Conservation (phyloP, 2,329 filamentous ascomycete genomes). For the Colletotrichum eremochloae region DNA sequence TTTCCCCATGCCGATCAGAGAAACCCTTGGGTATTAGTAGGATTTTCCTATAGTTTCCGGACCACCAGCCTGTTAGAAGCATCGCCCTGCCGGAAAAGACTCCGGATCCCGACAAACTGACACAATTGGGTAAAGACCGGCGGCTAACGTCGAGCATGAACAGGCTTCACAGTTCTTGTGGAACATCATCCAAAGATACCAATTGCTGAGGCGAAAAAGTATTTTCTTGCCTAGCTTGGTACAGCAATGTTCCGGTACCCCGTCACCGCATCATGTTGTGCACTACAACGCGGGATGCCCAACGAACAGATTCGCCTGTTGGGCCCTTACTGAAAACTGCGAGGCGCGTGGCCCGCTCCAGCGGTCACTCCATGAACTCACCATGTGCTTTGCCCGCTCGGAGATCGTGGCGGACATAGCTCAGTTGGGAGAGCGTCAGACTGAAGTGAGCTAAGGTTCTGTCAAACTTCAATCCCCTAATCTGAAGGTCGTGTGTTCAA, state of each 20-base stretch:
- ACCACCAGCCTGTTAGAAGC: neutral
- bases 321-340: conserved; percentile 21
- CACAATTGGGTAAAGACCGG: neutral
- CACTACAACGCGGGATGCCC: too few relatives aligned
- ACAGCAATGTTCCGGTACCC: neutral
- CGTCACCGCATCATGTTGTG: neutral
- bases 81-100: neutral
- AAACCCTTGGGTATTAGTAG: too few relatives aligned
- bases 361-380: neutral
- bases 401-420: conserved; percentile 35
- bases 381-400: rapidly evolving
- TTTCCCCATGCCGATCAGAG: neutral
- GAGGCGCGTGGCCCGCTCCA: neutral
- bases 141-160: neutral
- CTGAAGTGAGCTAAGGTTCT: conserved; percentile 24
- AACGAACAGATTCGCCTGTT: neutral
- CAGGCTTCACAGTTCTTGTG: neutral
- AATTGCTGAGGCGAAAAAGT: neutral
- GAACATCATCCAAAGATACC: neutral
- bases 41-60: neutral
- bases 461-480: conserved; percentile 11
- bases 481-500: conserved; percentile 36
- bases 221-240: neutral
- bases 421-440: conserved; percentile 37
- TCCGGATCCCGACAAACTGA: neutral